These are phyloP conservation scores for Phytophthora foliorum DNA, from an alignment of 352 stramenopile species.

Conservation along the genomic window DNA sequence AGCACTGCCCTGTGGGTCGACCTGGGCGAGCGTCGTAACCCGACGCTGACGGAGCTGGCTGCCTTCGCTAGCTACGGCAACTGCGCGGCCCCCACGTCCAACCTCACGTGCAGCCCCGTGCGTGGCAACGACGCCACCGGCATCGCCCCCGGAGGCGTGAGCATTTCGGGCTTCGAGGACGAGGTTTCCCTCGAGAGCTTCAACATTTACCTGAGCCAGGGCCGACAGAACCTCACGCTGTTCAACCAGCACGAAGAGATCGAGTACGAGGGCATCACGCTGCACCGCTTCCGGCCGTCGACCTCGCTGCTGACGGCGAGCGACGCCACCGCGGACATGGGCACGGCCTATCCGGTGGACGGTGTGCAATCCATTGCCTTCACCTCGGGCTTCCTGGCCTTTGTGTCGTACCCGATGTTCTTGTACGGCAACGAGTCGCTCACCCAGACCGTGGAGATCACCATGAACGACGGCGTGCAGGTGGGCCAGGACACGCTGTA, in stretches of 20 bases:
- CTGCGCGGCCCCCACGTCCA: slow-evolving; percentile 51
- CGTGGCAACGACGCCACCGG: slow-evolving; percentile 62
- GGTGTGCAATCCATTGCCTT: slow-evolving; percentile 66
- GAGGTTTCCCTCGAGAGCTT: slow-evolving; percentile 46
- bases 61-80: slow-evolving; percentile 65
- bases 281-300: slow-evolving; percentile 63
- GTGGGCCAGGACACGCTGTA: slow-evolving; percentile 61
- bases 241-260: slow-evolving; percentile 52
- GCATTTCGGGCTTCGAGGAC: slow-evolving; percentile 58
- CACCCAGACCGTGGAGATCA: slow-evolving; percentile 57
- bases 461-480: slow-evolving; percentile 51
- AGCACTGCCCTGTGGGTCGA: slow-evolving; percentile 52
- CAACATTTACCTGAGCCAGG: slow-evolving; percentile 65
- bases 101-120: slow-evolving; percentile 70
- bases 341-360: slow-evolving; percentile 58
- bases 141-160: slow-evolving; percentile 53
- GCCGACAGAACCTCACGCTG: slow-evolving; percentile 69
- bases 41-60: slow-evolving; percentile 55
- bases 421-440: slow-evolving; percentile 63
- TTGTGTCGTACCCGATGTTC: slow-evolving; percentile 71
- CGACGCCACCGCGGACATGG: slow-evolving; percentile 36
- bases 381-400: slow-evolving; percentile 62
- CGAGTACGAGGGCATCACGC: slow-evolving; percentile 55
- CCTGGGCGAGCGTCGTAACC: slow-evolving; percentile 53
- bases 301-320: slow-evolving; percentile 43